A percentile compares a stretch with the other conserved stretches of the same genome.
These are phyloP conservation scores for Carex scoparia DNA, from an alignment of 176 grass and related monocot species.

Conservation along the genomic window DNA sequence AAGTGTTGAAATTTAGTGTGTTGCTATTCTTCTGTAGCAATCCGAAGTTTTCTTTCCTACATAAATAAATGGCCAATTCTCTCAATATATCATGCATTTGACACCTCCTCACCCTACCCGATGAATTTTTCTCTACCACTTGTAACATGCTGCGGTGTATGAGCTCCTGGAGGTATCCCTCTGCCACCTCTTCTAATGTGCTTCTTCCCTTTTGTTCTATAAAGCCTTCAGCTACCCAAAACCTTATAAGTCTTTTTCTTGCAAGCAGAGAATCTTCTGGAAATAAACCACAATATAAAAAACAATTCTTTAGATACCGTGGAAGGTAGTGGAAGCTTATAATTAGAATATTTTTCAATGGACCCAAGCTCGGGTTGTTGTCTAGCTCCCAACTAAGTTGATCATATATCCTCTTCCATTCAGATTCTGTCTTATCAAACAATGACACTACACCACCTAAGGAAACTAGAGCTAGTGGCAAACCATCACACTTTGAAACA, in stretches of 20 bases:
- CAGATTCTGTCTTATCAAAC: background rate
- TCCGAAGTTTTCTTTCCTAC: slow-evolving; percentile 24
- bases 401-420: slow-evolving; percentile 44
- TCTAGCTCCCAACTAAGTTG: slow-evolving; percentile 39
- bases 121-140: background rate
- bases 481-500: slow-evolving; percentile 46
- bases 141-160: slow-evolving; percentile 42
- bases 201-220: slow-evolving; percentile 1
- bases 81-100: slow-evolving; percentile 49
- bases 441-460: slow-evolving; percentile 46
- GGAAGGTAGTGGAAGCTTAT: slow-evolving; percentile 39
- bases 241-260: slow-evolving; percentile 41
- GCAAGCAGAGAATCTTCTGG: slow-evolving; percentile 33
- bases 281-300: slow-evolving; percentile 49
- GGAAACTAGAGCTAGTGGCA: slow-evolving; percentile 38
- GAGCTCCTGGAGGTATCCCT: slow-evolving; percentile 37
- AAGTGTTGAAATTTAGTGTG: background rate
- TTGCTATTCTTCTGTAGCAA: slow-evolving; percentile 10
- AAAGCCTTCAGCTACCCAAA: slow-evolving; percentile 60
- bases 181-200: slow-evolving; percentile 46
- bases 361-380: slow-evolving; percentile 14
- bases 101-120: background rate
- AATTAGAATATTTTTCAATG: slow-evolving; percentile 38
- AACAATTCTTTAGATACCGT: slow-evolving; percentile 37
- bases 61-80: slow-evolving; percentile 37